Conservation (phyloP, 805 yeast genomes). For the Spathaspora gorwiae region DNA sequence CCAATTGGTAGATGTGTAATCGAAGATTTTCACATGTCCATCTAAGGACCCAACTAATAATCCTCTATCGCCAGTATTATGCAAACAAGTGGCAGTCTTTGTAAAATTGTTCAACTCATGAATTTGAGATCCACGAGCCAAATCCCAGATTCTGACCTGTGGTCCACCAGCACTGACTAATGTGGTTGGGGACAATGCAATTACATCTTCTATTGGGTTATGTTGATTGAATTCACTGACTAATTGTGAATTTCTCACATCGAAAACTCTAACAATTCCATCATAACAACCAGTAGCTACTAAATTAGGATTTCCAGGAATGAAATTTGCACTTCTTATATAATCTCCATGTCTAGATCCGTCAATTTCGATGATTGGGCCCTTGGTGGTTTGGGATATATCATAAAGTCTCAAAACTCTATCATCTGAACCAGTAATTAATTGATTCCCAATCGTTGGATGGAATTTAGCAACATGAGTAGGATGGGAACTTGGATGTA, state of each 20-base stretch:
- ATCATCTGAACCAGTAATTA: slow-evolving; percentile 90
- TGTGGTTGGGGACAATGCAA: slow-evolving; percentile 71
- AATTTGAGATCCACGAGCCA: slow-evolving; percentile 68
- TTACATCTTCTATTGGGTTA: slow-evolving; percentile 76
- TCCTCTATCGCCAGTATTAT: slow-evolving; percentile 70
- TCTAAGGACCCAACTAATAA: slow-evolving; percentile 91
- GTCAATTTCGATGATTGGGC: slow-evolving; percentile 64
- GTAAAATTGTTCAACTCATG: slow-evolving; percentile 81
- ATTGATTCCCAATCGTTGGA: slow-evolving; percentile 64
- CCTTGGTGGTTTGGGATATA: slow-evolving; percentile 61
- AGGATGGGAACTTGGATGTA: slow-evolving; percentile 81
- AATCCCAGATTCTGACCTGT: slow-evolving; percentile 85
- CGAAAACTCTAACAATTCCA: slow-evolving; percentile 78
- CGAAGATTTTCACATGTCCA: slow-evolving; percentile 96
- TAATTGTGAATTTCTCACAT: slow-evolving; percentile 60
- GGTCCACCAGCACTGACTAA: slow-evolving; percentile 80
- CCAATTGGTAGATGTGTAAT: slow-evolving; percentile 66
- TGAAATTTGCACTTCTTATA: slow-evolving; percentile 73
- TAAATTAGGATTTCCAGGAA: slow-evolving; percentile 71
- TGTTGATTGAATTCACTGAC: slow-evolving; percentile 65
- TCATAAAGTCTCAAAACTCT: slow-evolving; percentile 84
- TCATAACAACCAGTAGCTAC: slow-evolving; percentile 95
- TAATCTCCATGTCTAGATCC: slow-evolving; percentile 78
- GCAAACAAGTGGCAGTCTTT: slow-evolving; percentile 85
- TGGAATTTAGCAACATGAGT: slow-evolving; percentile 93